A percentile compares a stretch with the other conserved stretches of the same genome.
Conservation (phyloP, 1,284 basidiomycete species). For the Naganishia sp. region DNA sequence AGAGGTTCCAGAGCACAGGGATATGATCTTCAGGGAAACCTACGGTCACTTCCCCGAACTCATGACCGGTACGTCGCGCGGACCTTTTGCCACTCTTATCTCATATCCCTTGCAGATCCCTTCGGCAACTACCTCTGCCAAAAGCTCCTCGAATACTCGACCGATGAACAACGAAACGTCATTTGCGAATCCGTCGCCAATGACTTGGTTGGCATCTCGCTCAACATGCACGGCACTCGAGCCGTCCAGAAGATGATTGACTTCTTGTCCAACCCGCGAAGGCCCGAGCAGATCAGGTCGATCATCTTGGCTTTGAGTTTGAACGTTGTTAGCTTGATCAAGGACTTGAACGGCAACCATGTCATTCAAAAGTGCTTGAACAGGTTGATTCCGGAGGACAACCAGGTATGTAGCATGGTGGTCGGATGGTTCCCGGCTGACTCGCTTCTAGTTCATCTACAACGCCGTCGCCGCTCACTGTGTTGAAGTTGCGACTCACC, state of each 20-base stretch:
- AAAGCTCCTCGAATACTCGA: slow-evolving; percentile 95
- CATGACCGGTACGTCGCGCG: slow-evolving; percentile 74
- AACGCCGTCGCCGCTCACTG: slow-evolving; percentile 99
- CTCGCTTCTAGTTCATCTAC: slow-evolving; percentile 80
- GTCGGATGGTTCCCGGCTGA: slow-evolving; percentile 2
- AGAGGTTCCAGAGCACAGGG: slow-evolving; percentile 86
- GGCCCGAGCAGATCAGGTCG: slow-evolving; percentile 86
- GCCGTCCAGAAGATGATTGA: slow-evolving; percentile 99
- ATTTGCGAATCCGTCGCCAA: slow-evolving; percentile 97
- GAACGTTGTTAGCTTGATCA: slow-evolving; percentile 98
- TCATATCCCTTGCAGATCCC: slow-evolving; percentile 65
- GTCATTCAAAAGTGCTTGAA: slow-evolving; percentile 99
- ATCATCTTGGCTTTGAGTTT: slow-evolving; percentile 95
- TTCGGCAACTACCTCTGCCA: slow-evolving; percentile 99
- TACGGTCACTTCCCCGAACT: slow-evolving; percentile 97
- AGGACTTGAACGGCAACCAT: slow-evolving; percentile 99
- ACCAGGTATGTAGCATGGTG: slow-evolving; percentile 65
- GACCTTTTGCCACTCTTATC: background rate
- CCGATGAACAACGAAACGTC: slow-evolving; percentile 94
- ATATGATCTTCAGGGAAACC: slow-evolving; percentile 99
- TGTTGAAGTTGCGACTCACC: slow-evolving; percentile 98
- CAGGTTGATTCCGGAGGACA: slow-evolving; percentile 95
- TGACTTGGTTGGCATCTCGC: slow-evolving; percentile 94
- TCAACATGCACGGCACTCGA: slow-evolving; percentile 99
- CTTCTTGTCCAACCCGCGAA: slow-evolving; percentile 91